A percentile compares a stretch with the other conserved stretches of the same genome.
Conservation (phyloP, 1,139 yeast species). For the Pneumocystis carinii region DNA sequence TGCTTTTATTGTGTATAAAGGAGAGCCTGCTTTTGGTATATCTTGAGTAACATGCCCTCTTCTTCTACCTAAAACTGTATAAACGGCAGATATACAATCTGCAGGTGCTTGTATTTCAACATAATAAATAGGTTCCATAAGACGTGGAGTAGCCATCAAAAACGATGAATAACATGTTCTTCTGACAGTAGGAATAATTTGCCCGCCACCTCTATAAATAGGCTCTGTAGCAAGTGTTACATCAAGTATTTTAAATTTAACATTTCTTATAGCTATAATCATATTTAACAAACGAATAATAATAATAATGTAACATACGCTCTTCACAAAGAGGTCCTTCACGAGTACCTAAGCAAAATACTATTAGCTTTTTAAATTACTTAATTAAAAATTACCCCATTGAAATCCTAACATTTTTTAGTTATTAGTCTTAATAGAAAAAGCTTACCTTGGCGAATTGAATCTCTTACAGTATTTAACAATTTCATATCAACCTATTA, state of each 20-base stretch:
- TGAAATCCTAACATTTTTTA: background rate
- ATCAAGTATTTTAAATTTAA: slow-evolving; percentile 58
- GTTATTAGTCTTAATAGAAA: background rate
- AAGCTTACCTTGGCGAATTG: slow-evolving; percentile 43
- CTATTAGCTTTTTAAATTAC: background rate
- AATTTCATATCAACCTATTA: slow-evolving; percentile 34
- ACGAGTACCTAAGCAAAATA: slow-evolving; percentile 59
- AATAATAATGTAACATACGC: slow-evolving; percentile 18
- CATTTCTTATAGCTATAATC: slow-evolving; percentile 38
- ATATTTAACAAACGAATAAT: background rate
- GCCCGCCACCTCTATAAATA: slow-evolving; percentile 46
- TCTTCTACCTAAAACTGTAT: slow-evolving; percentile 42
- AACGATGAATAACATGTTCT: slow-evolving; percentile 76
- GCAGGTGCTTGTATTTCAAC: slow-evolving; percentile 44
- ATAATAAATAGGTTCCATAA: slow-evolving; percentile 73
- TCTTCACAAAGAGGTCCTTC: slow-evolving; percentile 92
- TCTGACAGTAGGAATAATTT: slow-evolving; percentile 67
- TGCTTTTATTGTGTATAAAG: slow-evolving; percentile 47
- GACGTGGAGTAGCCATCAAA: slow-evolving; percentile 59
- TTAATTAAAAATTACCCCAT: background rate
- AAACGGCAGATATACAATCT: slow-evolving; percentile 33
- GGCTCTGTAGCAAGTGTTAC: slow-evolving; percentile 37
- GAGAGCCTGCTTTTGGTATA: slow-evolving; percentile 59
- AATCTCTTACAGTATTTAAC: slow-evolving; percentile 36
- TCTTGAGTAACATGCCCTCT: slow-evolving; percentile 48